Percentiles rank a stretch among this genome's conserved stretches.
phyloP scores from a whole-genome alignment of 2,329 filamentous ascomycete species.

The Cephalotrichum gorgonifer region DNA sequence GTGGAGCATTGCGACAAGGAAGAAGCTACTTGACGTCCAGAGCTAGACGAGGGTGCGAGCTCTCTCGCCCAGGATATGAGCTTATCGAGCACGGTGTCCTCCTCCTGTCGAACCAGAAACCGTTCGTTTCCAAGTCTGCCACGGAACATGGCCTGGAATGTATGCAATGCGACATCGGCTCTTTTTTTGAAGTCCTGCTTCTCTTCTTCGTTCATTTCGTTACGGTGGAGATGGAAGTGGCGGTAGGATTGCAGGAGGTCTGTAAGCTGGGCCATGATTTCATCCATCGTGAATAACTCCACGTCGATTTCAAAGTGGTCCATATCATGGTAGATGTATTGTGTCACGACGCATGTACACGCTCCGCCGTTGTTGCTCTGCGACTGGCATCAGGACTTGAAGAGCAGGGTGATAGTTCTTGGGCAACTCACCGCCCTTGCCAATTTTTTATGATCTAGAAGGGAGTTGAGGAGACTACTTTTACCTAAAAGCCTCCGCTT shows the following conservation, averaged over 20 bases:
- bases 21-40: no score
- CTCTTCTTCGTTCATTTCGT: slow-evolving; percentile 15
- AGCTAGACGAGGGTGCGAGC: no score
- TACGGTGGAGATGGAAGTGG: slow-evolving; percentile 17
- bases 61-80: no score
- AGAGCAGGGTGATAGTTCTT: background rate
- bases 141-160: slow-evolving; percentile 26
- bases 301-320: slow-evolving; percentile 22
- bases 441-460: slow-evolving; percentile 28
- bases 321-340: slow-evolving; percentile 27
- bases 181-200: slow-evolving; percentile 12
- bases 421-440: slow-evolving; percentile 27
- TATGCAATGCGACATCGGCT: slow-evolving; percentile 22
- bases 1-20: no score
- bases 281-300: slow-evolving; percentile 18
- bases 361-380: slow-evolving; percentile 33
- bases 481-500: slow-evolving; percentile 22
- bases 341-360: slow-evolving; percentile 37
- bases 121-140: no score
- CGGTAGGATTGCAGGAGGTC: slow-evolving; percentile 25
- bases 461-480: slow-evolving; percentile 37
- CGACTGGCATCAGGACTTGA: no score
- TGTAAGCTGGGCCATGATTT: slow-evolving; percentile 21
- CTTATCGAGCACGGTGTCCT: no score
- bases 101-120: no score